Conservation (phyloP, 2,329 filamentous ascomycete genomes). For the Aurifilum marmelostoma region DNA sequence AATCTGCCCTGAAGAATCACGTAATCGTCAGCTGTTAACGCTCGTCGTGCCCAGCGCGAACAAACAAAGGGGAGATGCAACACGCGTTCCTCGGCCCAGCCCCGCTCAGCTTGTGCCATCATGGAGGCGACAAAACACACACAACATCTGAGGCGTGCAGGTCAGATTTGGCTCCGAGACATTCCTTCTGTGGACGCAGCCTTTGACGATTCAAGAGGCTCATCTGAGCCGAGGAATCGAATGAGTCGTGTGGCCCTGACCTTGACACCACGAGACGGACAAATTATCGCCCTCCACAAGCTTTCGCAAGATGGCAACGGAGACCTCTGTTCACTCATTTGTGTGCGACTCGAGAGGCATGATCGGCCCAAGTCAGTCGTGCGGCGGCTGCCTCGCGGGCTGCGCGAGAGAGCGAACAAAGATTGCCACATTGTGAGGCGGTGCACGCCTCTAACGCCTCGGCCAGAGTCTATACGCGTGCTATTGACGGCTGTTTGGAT, state of each 20-base stretch:
- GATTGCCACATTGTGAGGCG: neutral
- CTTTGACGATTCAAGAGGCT: neutral
- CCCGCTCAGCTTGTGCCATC: neutral
- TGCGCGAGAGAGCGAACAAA: neutral
- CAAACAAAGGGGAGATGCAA: neutral
- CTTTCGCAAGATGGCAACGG: neutral
- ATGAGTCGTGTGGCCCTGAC: neutral
- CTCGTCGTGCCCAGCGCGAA: constrained; percentile 3
- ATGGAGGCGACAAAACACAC: neutral
- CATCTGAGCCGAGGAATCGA: neutral
- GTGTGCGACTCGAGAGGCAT: neutral
- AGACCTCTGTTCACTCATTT: neutral
- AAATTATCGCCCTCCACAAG: neutral
- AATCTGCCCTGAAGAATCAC: constrained; percentile 37
- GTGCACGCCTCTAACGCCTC: neutral
- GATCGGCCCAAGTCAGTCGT: neutral
- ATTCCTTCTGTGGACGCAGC: neutral
- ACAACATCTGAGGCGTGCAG: neutral
- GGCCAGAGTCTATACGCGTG: neutral
- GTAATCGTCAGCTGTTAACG: neutral
- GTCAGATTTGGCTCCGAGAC: neutral
- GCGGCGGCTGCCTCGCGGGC: neutral
- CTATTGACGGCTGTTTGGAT: neutral
- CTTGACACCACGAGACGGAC: neutral
- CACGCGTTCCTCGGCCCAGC: neutral